phyloP scores from a whole-genome alignment of 2,329 filamentous ascomycete species.

The Zymoseptoria brevis region DNA sequence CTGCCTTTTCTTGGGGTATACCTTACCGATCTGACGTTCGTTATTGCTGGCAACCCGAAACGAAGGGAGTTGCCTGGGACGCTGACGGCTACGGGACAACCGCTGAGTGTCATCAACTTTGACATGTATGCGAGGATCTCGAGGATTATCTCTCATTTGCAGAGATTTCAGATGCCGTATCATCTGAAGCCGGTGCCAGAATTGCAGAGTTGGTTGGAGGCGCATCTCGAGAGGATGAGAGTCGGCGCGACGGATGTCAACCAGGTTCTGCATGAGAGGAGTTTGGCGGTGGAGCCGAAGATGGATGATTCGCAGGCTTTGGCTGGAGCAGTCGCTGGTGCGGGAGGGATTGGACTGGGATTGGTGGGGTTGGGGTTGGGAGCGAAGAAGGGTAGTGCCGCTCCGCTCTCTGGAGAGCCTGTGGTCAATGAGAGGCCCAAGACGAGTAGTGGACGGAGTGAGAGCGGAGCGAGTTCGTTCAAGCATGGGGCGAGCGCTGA shows the following conservation, averaged over 20 bases:
- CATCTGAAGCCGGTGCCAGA: slow-evolving; percentile 74
- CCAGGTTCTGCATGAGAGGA: slow-evolving; percentile 70
- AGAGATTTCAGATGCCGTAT: slow-evolving; percentile 93
- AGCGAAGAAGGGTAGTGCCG: not conserved
- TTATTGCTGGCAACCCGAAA: slow-evolving; percentile 85
- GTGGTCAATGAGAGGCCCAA: not conserved
- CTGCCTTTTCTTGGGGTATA: slow-evolving; percentile 95
- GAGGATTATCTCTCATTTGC: slow-evolving; percentile 89
- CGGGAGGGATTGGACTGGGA: not conserved
- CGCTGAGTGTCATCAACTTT: slow-evolving; percentile 84
- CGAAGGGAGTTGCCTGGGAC: slow-evolving; percentile 63
- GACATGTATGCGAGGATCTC: slow-evolving; percentile 94
- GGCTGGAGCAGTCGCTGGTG: not conserved
- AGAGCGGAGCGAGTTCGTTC: not conserved
- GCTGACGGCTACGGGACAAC: slow-evolving; percentile 51
- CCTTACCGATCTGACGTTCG: slow-evolving; percentile 89
- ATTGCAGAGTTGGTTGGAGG: slow-evolving; percentile 85
- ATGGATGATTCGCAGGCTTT: slow-evolving; percentile 2
- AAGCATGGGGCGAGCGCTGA: not conserved
- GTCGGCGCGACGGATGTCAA: slow-evolving; percentile 54
- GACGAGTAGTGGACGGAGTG: not conserved
- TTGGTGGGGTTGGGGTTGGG: not conserved
- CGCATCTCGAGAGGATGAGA: slow-evolving; percentile 70
- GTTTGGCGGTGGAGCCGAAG: slow-evolving; percentile 68
- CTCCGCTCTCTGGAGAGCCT: not conserved